phyloP scores from a whole-genome alignment of 108 stramenopile genomes.

The Fragilaria crotonensis region DNA sequence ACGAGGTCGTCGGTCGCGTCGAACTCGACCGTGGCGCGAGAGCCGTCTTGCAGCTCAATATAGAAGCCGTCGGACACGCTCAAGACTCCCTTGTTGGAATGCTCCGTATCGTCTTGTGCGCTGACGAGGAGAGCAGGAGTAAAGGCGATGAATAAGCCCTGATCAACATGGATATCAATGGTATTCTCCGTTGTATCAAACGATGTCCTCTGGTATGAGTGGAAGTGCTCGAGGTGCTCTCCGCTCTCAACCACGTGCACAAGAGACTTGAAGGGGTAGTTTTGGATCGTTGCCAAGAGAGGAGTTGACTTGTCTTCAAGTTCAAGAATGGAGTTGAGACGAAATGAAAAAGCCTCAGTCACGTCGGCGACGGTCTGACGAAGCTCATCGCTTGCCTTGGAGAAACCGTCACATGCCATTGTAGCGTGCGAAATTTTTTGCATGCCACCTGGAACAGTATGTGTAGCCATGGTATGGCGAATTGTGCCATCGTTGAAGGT shows the following conservation, averaged over 20 bases:
- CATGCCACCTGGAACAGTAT: not conserved
- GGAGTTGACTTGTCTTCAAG: conserved; percentile 6
- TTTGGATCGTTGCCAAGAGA: conserved; percentile 6
- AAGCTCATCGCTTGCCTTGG: conserved; percentile 8
- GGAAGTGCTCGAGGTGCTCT: conserved; percentile 81
- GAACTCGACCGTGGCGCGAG: conserved; percentile 38
- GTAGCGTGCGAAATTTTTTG: not conserved
- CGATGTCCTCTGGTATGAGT: conserved; percentile 46
- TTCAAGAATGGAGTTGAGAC: not conserved
- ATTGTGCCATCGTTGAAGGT: conserved; percentile 26
- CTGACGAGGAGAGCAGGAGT: conserved; percentile 46
- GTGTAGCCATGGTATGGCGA: conserved; percentile 33
- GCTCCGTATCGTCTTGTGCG: conserved; percentile 2
- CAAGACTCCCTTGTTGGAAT: not conserved
- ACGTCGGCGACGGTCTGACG: conserved; percentile 13
- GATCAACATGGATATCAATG: conserved; percentile 70
- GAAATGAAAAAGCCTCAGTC: conserved; percentile 16
- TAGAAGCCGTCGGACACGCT: conserved; percentile 22
- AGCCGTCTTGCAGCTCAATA: conserved; percentile 36
- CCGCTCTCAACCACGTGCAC: conserved; percentile 46
- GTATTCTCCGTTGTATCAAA: conserved; percentile 14
- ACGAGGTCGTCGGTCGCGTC: conserved; percentile 50
- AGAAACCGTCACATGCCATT: conserved; percentile 16
- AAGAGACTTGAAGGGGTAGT: conserved; percentile 18
- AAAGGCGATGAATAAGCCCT: conserved; percentile 74